phyloP scores from a whole-genome alignment of 768 basidiomycete genomes.

The Agaricus subrufescens region DNA sequence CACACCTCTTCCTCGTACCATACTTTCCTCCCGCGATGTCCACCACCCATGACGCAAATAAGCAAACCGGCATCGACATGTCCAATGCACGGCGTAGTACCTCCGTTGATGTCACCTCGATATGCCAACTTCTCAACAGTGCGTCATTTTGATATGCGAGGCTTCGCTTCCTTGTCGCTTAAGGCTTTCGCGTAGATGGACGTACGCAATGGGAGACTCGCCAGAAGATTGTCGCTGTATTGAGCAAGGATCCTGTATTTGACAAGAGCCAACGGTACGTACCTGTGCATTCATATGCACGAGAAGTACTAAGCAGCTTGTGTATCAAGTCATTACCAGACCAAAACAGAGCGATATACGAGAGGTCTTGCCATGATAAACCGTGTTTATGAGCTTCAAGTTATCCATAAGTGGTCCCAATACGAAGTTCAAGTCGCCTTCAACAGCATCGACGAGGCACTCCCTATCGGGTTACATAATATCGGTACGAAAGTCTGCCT shows the following conservation, averaged over 20 bases:
- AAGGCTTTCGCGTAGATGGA: conserved; percentile 34
- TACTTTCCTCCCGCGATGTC: neutral
- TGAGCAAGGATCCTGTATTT: conserved; percentile 54
- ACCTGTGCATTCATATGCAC: neutral
- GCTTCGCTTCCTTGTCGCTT: neutral
- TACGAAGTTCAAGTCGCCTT: conserved; percentile 44
- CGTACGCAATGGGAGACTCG: conserved; percentile 45
- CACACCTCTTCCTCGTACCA: no score
- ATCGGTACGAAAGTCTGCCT: conserved; percentile 25
- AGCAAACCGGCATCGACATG: conserved; percentile 51
- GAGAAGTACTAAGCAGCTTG: neutral
- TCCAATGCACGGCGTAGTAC: conserved; percentile 37
- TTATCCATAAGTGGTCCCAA: conserved; percentile 46
- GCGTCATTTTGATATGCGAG: conserved; percentile 14
- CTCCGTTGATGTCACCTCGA: conserved; percentile 35
- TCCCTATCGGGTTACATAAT: conserved; percentile 39
- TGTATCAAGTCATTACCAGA: conserved; percentile 47
- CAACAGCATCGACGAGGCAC: conserved; percentile 42
- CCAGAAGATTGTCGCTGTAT: conserved; percentile 34
- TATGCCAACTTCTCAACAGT: conserved; percentile 51
- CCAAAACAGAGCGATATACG: conserved; percentile 52
- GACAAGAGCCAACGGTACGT: conserved; percentile 52
- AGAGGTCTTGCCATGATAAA: conserved; percentile 51
- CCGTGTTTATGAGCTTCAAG: conserved; percentile 55
- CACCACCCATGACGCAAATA: conserved; percentile 30